A percentile compares a stretch with the other conserved stretches of the same genome.
These are phyloP conservation scores for Fusarium scirpi DNA, from an alignment of 2,329 filamentous ascomycete species.

Conservation along the genomic window DNA sequence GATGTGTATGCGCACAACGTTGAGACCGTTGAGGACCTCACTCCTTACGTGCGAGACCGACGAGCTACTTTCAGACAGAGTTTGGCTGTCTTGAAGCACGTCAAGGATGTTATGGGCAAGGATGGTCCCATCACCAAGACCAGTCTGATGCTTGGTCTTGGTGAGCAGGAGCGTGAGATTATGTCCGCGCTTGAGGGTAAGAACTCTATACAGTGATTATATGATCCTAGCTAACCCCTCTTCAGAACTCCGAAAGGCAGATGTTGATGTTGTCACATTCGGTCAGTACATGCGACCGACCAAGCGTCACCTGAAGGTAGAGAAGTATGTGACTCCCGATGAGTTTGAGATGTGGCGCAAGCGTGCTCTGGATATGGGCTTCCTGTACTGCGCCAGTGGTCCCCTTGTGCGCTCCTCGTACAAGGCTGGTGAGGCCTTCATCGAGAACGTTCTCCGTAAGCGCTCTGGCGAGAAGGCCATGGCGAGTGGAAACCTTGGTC, in stretches of 20 bases:
- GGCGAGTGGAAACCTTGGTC: slow-evolving; percentile 52
- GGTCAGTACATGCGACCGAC: slow-evolving; percentile 99
- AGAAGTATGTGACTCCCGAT: slow-evolving; percentile 92
- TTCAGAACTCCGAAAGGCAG: slow-evolving; percentile 78
- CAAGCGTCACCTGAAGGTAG: slow-evolving; percentile 96
- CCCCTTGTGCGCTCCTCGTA: slow-evolving; percentile 95
- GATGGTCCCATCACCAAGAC: slow-evolving; percentile 95
- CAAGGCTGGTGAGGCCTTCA: slow-evolving; percentile 98
- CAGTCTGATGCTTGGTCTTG: slow-evolving; percentile 94
- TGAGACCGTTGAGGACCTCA: slow-evolving; percentile 92
- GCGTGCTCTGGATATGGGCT: slow-evolving; percentile 92
- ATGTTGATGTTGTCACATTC: slow-evolving; percentile 96
- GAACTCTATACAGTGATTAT: slow-evolving; percentile 29
- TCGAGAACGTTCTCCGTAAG: slow-evolving; percentile 97
- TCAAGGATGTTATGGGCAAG: slow-evolving; percentile 77
- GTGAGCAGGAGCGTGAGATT: slow-evolving; percentile 90
- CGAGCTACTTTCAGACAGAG: slow-evolving; percentile 91
- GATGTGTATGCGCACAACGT: slow-evolving; percentile 98
- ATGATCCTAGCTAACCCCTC: slow-evolving; percentile 25
- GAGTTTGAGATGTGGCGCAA: slow-evolving; percentile 93
- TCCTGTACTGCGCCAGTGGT: slow-evolving; percentile 95
- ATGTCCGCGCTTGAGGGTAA: slow-evolving; percentile 79
- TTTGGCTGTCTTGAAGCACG: slow-evolving; percentile 80
- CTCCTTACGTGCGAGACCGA: slow-evolving; percentile 89
- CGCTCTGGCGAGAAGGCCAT: slow-evolving; percentile 63